Percentiles rank a stretch among this genome's conserved stretches.
phyloP scores from a whole-genome alignment of 352 stramenopile genomes.

The Phytophthora agathidicida region DNA sequence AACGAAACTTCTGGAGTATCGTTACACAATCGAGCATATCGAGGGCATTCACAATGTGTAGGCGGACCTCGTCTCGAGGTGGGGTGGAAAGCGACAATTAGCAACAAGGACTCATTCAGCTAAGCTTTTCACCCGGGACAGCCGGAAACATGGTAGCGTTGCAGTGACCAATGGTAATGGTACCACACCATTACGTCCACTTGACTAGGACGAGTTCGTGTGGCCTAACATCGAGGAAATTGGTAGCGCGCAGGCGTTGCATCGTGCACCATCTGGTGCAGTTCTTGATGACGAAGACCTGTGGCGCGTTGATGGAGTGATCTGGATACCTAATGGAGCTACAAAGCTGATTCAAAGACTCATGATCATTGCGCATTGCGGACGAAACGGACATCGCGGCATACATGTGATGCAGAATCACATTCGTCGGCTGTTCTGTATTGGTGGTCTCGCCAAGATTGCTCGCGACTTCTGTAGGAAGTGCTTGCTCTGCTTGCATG shows the following conservation, averaged over 20 bases:
- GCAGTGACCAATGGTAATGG: neutral
- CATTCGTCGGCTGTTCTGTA: slow-evolving; percentile 8
- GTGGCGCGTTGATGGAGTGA: neutral
- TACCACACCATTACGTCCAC: neutral
- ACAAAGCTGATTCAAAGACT: neutral
- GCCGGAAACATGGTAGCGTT: neutral
- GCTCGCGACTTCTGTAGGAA: slow-evolving; percentile 10
- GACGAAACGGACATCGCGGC: slow-evolving; percentile 4
- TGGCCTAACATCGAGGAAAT: slow-evolving; percentile 7
- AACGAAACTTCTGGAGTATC: slow-evolving; percentile 12
- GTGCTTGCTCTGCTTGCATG: slow-evolving; percentile 22
- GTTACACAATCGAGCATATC: slow-evolving; percentile 23
- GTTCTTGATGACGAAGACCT: neutral
- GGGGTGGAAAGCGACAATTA: slow-evolving; percentile 2
- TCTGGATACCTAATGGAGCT: slow-evolving; percentile 6
- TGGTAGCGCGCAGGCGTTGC: neutral
- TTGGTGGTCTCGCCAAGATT: slow-evolving; percentile 1
- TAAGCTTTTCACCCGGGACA: neutral
- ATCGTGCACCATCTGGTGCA: neutral
- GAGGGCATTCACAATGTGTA: slow-evolving; percentile 18
- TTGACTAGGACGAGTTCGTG: neutral
- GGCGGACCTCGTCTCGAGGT: slow-evolving; percentile 15
- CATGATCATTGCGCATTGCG: slow-evolving; percentile 12
- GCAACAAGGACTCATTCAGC: neutral
- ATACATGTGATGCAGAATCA: slow-evolving; percentile 16